Conservation (phyloP, 257 asterid genomes). For the Thymus mandschuricus region DNA sequence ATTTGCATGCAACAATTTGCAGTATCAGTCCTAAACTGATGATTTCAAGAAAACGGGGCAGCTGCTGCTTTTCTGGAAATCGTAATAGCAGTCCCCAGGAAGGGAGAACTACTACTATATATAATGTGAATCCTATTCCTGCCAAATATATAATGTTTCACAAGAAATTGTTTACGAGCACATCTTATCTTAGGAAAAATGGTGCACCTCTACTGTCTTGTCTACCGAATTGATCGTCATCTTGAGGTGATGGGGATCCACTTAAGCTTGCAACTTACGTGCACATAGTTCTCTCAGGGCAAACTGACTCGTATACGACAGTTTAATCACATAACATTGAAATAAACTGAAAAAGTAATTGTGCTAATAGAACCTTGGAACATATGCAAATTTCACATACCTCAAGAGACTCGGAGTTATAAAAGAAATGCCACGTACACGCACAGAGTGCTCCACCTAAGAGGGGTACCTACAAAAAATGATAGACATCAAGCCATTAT, state of each 20-base stretch:
- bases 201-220: background rate
- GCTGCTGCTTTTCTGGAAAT: too few species aligned
- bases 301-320: constrained; percentile 10
- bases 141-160: background rate
- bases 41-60: too few species aligned
- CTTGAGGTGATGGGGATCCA: background rate
- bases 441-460: constrained; percentile 98
- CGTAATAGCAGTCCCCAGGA: too few species aligned
- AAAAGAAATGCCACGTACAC: constrained; percentile 99
- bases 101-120: too few species aligned
- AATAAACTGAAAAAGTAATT: constrained; percentile 12
- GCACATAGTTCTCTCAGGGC: background rate
- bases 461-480: constrained; percentile 76
- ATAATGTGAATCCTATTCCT: background rate
- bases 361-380: background rate
- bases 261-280: background rate
- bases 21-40: too few species aligned
- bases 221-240: too few species aligned
- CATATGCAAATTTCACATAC: constrained; percentile 38
- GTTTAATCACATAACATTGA: constrained; percentile 4
- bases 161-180: background rate
- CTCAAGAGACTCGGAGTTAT: constrained; percentile 94
- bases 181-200: constrained; percentile 1
- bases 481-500: constrained; percentile 22
- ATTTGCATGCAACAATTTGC: too few species aligned